Evolutionary conservation across 1,139 yeast genomes (phyloP).

Genomic region (Petasospora fabianii): DNA sequence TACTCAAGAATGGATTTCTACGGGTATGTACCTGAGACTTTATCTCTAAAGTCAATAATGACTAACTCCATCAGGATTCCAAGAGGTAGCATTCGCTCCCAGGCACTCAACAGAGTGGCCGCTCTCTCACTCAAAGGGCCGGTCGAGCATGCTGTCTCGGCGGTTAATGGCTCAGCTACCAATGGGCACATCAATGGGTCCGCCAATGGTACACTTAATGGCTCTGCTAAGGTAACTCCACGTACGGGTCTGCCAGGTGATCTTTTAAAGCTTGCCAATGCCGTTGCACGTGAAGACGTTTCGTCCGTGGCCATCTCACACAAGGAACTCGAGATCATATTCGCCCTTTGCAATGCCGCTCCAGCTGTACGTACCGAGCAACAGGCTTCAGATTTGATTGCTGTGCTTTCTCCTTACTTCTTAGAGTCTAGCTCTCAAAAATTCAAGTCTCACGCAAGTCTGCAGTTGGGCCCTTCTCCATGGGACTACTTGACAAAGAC

Average conservation of each 20-base stretch:
- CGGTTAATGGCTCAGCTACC: too few species aligned
- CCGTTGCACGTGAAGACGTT: conserved; percentile 16
- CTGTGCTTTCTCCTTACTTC: conserved; percentile 56
- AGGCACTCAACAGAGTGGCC: conserved; percentile 26
- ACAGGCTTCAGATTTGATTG: conserved; percentile 51
- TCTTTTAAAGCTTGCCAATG: conserved; percentile 17
- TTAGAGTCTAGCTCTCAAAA: conserved; percentile 54
- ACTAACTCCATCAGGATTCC: conserved; percentile 18
- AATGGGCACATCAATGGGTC: too few species aligned
- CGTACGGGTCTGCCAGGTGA: conserved; percentile 16
- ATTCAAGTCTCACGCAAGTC: conserved; percentile 44
- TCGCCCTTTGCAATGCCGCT: conserved; percentile 62
- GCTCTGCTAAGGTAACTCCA: background rate
- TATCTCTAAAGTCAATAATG: too few species aligned
- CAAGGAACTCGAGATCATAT: conserved; percentile 67
- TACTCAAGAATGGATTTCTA: too few species aligned
- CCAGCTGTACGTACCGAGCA: conserved; percentile 36
- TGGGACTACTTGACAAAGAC: conserved; percentile 42
- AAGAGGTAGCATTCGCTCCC: conserved; percentile 26
- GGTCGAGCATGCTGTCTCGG: too few species aligned
- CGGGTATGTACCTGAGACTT: too few species aligned
- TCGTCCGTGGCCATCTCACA: conserved; percentile 26
- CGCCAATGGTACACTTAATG: conserved; percentile 6
- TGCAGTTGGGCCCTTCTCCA: conserved; percentile 39
- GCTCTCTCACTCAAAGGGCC: conserved; percentile 14